Conservation (phyloP, 768 basidiomycete genomes). For the Melanogaster broomeanus region DNA sequence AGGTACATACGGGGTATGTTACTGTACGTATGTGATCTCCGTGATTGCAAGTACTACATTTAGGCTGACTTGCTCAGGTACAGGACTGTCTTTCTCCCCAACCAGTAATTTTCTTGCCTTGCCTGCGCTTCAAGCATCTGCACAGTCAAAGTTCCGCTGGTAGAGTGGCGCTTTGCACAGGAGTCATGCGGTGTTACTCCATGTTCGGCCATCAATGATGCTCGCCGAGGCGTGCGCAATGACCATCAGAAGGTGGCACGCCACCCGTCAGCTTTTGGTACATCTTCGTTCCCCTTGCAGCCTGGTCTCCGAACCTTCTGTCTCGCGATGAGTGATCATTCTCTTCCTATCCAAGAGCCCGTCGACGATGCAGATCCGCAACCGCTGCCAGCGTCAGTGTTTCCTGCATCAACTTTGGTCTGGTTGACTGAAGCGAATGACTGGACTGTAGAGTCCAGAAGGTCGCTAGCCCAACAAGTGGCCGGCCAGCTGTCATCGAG, state of each 20-base stretch:
- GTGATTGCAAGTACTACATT: no score
- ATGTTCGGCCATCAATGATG: not conserved
- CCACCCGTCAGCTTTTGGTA: not conserved
- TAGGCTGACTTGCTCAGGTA: not conserved
- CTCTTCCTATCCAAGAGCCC: not conserved
- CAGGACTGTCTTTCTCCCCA: not conserved
- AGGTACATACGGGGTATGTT: no score
- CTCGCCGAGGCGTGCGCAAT: not conserved
- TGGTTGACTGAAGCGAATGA: not conserved
- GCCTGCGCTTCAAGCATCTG: no score
- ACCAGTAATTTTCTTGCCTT: not conserved
- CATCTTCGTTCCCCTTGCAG: not conserved
- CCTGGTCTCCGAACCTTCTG: not conserved
- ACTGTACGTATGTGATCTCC: no score
- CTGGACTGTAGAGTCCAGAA: no score
- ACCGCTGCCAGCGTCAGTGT: not conserved
- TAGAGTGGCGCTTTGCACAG: not conserved
- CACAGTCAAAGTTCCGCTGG: no score
- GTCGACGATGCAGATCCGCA: not conserved
- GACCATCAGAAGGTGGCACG: not conserved
- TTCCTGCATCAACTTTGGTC: not conserved
- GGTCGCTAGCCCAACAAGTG: no score
- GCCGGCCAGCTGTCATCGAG: no score
- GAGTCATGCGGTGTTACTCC: not conserved
- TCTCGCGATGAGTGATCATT: not conserved